Evolutionary conservation across 306 rosid genomes (phyloP), one percentile per base, ranked within the genome.

Genomic region (Medicago ruthenica): DNA sequence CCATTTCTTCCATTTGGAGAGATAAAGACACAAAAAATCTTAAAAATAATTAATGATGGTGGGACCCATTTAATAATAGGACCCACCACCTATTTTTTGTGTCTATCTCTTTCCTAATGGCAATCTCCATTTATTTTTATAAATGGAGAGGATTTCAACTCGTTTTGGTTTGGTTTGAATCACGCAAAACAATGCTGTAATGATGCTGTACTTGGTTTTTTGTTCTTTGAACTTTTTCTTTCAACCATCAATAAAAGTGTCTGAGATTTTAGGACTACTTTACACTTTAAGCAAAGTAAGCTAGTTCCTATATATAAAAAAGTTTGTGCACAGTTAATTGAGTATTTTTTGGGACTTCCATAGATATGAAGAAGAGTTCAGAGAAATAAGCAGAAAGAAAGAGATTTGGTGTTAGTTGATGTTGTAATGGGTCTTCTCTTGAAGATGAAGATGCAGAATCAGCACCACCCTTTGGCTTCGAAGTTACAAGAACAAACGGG

Each of bases 401-500:
- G 47, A 72, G 76, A 70, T 62, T 62, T 62, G 2, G 39, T 62
- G 77, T 13, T 48, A 27, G 54, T 59, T 59, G 53, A 72, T 71
- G 60, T 82, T 69, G 73, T 80, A 83, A 83, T 88, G 89, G 92
- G 87, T 78, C 82, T 76, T 64, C 39, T 69, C n/a, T 41, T 84
- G 81, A 92, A 90, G 92, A 85, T 81, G 84, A 89, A 89, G 91
- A 85, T 78, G 80, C 88, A 76, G 76, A 70, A 68, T 51, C 88
- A 88, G 67, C 87, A 85, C 75, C 85, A 86, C 77, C 79, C 96
- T 47, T 82, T 85, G 91, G 88, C 85, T 69, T 85, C 83, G 82
- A 89, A 78, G 86, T 61, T 85, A 74, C 89, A 87, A 70, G 99
- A 90, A 81, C 97, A 95, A 84, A 66, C 75, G 66, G 97, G 84